Evolutionary conservation across 176 grass and related monocot genomes (phyloP), one percentile per base, ranked within the genome.

Genomic region (Oryza rufipogon): DNA sequence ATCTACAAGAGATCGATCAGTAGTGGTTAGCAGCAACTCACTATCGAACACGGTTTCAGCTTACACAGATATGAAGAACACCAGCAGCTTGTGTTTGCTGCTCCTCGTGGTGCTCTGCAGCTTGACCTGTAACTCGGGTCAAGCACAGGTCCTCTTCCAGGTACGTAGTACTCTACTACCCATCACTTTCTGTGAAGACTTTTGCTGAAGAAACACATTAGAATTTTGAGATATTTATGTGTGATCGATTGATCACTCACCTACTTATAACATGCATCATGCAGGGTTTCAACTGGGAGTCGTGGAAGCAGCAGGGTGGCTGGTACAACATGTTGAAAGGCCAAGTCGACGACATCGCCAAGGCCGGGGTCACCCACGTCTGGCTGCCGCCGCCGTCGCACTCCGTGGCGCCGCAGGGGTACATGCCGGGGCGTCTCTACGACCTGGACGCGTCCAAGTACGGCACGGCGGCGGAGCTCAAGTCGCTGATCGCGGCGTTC

Each of bases 221-320:
- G 6, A 7, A 34, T 68, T 68, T 16, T 8, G 34, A 68, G 30
- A 68, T 52, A 52, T 52, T 52, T 52, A 36, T 49, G 12, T 16
- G 30, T 28, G 52, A 56, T 56, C 14, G 4, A 54, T 54, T 6
- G 3, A 36, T 41, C 3, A n/a, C 4, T 61, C 32, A 56, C 52
- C 52, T 9, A 14, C 48, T 51, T 51, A 16, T 51, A 16, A 6
- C 9, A 48, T 39, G 14, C 32, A 8, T 70, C 22, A 8, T 70
- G 82, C 87, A 97, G 89, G 94, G 87, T 61, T 97, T 97, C 52
- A 97, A 93, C 78, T 97, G 91, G 91, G 94, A 97, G 60, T 93
- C 91, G 17, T 93, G 82, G 79, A 97, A 77, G 77, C 83, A 88
- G 76, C 84, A 85, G 47, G 91, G 91, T 16, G 91, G 91, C 25